Evolutionary conservation across 345 rosid species (phyloP), one percentile per base, ranked within the genome.

Genomic region (Populus simonii): DNA sequence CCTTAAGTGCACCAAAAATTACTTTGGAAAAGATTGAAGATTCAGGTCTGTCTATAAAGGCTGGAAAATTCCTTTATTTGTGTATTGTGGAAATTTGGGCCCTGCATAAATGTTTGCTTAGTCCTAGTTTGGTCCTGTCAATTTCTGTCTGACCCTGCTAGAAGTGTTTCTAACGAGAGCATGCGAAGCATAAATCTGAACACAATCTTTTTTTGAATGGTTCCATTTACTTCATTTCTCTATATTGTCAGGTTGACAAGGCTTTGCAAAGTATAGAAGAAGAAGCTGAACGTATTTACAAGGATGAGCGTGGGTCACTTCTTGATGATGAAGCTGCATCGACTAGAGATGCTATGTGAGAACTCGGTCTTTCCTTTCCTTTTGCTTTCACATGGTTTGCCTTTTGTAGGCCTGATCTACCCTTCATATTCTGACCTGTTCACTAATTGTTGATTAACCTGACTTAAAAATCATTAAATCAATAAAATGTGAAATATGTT

Each of bases 271-370:
- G 98, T 75, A 87, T 93, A 77, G 99, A 96, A 85, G 92, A 86
- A 82, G 98, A 93, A 85, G 98, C 98, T 80, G 97, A 96, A 81
- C 92, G 89, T 51, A 92, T 91, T 74, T 96, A 89, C 83, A 96
- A 93, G 87, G 97, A 94, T 57, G 98, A 93, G 86, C 88, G 78
- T 35, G 90, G 88, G 51, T 76, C 87, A 68, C 92, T 96, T 82
- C 90, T 96, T 36, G 94, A 92, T 68, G 99, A 96, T 78, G 99
- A 94, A 82, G 97, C 98, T 74, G 98, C 98, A 67, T 91, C 97
- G 70, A 90, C 95, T 29, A 90, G 99, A 83, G 99, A 96, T 89
- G 97, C 97, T 74, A 93, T 96, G 99, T 96, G 84, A 90, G 96
- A 81, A 80, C 78, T 75, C 20, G 4, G 11, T 73, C 68, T 67